Percentiles rank a stretch among this genome's conserved stretches.
phyloP scores from a whole-genome alignment of 805 yeast species.

The Hanseniaspora occidentalis region DNA sequence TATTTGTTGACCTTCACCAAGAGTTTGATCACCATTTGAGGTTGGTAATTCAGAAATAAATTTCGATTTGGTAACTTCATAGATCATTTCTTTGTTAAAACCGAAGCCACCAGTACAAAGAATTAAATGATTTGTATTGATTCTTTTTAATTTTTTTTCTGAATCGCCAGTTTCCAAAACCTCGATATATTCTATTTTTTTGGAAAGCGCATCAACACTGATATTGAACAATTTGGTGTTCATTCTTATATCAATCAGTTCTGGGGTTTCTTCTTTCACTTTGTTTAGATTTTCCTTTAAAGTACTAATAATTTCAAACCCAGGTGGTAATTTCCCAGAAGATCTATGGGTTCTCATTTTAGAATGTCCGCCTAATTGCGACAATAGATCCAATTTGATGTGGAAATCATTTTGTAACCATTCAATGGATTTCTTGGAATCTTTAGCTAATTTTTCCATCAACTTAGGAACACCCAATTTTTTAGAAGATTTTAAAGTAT shows the following conservation, averaged over 20 bases:
- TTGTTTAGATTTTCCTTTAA: constrained; percentile 28
- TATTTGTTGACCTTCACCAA: constrained; percentile 45
- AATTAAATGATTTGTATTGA: constrained; percentile 27
- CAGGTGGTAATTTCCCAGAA: constrained; percentile 43
- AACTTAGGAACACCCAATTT: constrained; percentile 44
- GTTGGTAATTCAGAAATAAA: constrained; percentile 28
- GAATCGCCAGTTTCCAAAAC: constrained; percentile 29
- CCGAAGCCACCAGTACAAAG: constrained; percentile 53
- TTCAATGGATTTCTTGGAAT: constrained; percentile 54
- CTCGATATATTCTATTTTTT: constrained; percentile 7
- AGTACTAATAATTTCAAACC: constrained; percentile 41
- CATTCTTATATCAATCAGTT: constrained; percentile 25
- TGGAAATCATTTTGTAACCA: constrained; percentile 60
- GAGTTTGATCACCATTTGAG: constrained; percentile 42
- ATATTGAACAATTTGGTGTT: constrained; percentile 29
- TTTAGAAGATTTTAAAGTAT: constrained; percentile 57
- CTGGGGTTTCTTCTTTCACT: constrained; percentile 18
- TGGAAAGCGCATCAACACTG: constrained; percentile 12
- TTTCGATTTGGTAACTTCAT: constrained; percentile 31
- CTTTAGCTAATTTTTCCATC: constrained; percentile 45
- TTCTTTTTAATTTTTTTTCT: constrained; percentile 27
- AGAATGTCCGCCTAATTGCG: constrained; percentile 77
- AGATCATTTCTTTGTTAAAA: constrained; percentile 26
- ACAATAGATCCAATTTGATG: constrained; percentile 51
- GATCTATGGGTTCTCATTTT: constrained; percentile 76